Evolutionary conservation across 257 asterid species (phyloP).

Genomic region (Salvia rosmarinus): DNA sequence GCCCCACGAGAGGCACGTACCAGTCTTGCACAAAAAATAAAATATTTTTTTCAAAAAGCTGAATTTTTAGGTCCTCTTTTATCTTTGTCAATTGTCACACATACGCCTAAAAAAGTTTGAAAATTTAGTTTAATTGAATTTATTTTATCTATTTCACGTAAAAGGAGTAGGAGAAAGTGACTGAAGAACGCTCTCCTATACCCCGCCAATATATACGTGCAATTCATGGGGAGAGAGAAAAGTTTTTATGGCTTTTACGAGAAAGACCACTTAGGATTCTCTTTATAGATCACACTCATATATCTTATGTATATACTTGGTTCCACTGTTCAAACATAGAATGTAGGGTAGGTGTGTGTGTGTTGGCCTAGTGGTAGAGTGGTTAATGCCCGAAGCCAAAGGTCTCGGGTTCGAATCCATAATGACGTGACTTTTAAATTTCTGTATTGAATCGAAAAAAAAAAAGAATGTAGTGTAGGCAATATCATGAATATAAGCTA

Average conservation of each 20-base stretch:
- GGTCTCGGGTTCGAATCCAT: too few species aligned
- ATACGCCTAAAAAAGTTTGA: constrained; percentile 50
- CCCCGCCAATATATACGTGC: constrained; percentile 42
- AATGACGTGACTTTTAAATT: too few species aligned
- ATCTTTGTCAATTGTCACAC: constrained; percentile 49
- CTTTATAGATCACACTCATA: constrained; percentile 21
- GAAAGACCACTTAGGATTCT: constrained; percentile 57
- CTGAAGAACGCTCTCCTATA: constrained; percentile 52
- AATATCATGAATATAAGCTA: too few species aligned
- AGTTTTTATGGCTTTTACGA: constrained; percentile 46
- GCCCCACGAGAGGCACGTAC: constrained; percentile 48
- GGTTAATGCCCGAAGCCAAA: too few species aligned
- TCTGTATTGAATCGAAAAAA: too few species aligned
- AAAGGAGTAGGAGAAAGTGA: constrained; percentile 28
- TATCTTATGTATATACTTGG: background rate
- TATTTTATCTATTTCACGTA: background rate
- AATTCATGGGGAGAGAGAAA: constrained; percentile 38
- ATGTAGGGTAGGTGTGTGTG: constrained; percentile 1
- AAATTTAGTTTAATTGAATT: background rate
- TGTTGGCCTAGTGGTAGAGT: too few species aligned
- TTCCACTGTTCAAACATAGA: constrained; percentile 1
- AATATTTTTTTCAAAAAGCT: too few species aligned
- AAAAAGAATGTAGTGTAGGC: too few species aligned
- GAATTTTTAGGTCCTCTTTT: constrained; percentile 44
- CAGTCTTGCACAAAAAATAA: constrained; percentile 32